Base-by-base conservation (phyloP, 768 basidiomycete species). In the Hysterangium stoloniferum region DNA sequence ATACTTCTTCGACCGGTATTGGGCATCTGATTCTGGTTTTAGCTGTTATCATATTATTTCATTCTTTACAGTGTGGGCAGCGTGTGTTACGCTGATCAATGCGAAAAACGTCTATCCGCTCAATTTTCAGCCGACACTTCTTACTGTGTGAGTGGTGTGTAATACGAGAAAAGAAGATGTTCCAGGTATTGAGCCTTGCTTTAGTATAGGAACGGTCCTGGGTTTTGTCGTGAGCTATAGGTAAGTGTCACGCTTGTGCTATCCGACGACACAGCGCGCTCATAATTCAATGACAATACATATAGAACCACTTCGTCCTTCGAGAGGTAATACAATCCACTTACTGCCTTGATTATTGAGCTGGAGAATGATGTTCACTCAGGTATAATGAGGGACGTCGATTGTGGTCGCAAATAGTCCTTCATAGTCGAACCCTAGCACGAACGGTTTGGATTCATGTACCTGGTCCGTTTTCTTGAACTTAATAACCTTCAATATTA, bases 371-470 rank as follows among this genome's bases (percentile, higher is more conserved):
- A 11, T 20, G 42, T 15, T 12, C 31, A 20, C 22, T 17, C 45
- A 47, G 28, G 54, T 86, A 86, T 62, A 85, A 86, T 50, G 84
- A 86, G 58, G 84, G 84, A 20, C 66, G 84, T 47, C 66, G 73
- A 45, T 65, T 78, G 4, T 86, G 84, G 84, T 80, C 80, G 3
- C 76, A 80, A 54, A 80, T 86, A n/a, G 74, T 79, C 40, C 62
- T 78, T 6, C 42, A 44, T 6, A 69, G 60, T 58, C 73, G 82
- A 33, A 79, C 74, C 2, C 70, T 84, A 61, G 72, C 82, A 0
- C 69, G 84, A 15, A 71, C 74, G 0, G 70, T 79, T 6, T 85
- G 83, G 83, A 79, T 84, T 62, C 82, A 83, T 64, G 71, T 84
- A 6, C 76, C 77, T 17, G 71, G 81, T 79, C 58, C 24, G 70